Evolutionary conservation across 352 stramenopile genomes (phyloP).

Genomic region (Pythium sukuiense): DNA sequence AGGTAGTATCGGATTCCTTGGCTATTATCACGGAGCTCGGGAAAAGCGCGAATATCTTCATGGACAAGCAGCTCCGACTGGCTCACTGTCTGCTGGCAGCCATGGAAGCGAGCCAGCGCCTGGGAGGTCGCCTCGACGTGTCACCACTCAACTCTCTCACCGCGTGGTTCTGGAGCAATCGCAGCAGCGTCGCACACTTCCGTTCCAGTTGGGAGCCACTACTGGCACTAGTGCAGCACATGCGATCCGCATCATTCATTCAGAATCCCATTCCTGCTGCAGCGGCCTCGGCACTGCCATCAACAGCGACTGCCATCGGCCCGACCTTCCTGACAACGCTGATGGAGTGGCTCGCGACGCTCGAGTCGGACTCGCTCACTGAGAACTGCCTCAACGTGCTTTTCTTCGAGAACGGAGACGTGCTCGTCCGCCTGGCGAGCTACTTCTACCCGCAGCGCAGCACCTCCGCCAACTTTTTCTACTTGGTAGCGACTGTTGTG

Average conservation of each 20-base stretch:
- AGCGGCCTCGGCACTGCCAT: not conserved
- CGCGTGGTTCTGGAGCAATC: slow-evolving; percentile 36
- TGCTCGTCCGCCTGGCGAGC: slow-evolving; percentile 26
- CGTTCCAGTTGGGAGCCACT: slow-evolving; percentile 23
- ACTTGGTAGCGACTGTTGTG: slow-evolving; percentile 27
- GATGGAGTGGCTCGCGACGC: slow-evolving; percentile 34
- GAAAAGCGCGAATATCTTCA: slow-evolving; percentile 34
- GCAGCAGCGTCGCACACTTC: slow-evolving; percentile 26
- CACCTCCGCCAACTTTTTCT: slow-evolving; percentile 27
- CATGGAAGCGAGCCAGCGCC: slow-evolving; percentile 11
- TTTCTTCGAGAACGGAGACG: slow-evolving; percentile 35
- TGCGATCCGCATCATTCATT: slow-evolving; percentile 18
- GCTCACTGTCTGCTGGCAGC: slow-evolving; percentile 24
- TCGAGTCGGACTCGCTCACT: slow-evolving; percentile 31
- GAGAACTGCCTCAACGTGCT: slow-evolving; percentile 38
- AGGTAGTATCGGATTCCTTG: slow-evolving; percentile 19
- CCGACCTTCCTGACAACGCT: slow-evolving; percentile 34
- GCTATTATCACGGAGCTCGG: slow-evolving; percentile 31
- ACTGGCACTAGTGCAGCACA: slow-evolving; percentile 22
- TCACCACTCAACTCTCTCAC: slow-evolving; percentile 30
- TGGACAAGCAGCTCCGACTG: slow-evolving; percentile 11
- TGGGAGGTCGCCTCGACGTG: slow-evolving; percentile 14
- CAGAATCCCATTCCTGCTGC: not conserved
- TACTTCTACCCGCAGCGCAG: slow-evolving; percentile 25
- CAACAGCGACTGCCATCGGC: not conserved